Evolutionary conservation across 2,329 filamentous ascomycete species (phyloP).

Genomic region (Rutstroemia sp.): DNA sequence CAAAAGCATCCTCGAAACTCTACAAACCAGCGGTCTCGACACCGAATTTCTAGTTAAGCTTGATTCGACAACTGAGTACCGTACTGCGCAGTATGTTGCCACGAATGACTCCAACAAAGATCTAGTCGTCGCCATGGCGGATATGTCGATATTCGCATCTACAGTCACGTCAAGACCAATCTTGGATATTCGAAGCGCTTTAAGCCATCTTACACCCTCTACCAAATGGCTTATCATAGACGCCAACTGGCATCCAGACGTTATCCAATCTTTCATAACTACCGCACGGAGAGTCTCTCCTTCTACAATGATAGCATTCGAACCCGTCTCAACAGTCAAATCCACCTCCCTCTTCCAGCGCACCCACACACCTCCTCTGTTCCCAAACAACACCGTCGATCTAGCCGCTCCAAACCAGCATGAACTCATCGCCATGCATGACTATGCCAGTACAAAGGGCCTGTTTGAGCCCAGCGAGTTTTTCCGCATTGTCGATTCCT

Average conservation of each 20-base stretch:
- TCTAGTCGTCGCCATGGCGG: slow-evolving; percentile 87
- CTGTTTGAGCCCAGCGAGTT: slow-evolving; percentile 65
- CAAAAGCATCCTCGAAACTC: slow-evolving; percentile 58
- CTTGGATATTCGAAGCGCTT: neutral
- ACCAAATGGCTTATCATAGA: slow-evolving; percentile 74
- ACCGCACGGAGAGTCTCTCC: slow-evolving; percentile 27
- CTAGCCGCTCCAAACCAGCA: slow-evolving; percentile 76
- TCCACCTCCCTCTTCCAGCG: slow-evolving; percentile 55
- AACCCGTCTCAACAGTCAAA: slow-evolving; percentile 84
- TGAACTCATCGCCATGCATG: slow-evolving; percentile 75
- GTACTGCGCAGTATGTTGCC: slow-evolving; percentile 87
- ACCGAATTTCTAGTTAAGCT: slow-evolving; percentile 45
- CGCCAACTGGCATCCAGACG: slow-evolving; percentile 69
- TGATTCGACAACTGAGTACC: slow-evolving; percentile 19
- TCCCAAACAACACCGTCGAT: slow-evolving; percentile 56
- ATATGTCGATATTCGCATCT: slow-evolving; percentile 60
- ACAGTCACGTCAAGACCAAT: slow-evolving; percentile 36
- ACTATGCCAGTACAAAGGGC: slow-evolving; percentile 55
- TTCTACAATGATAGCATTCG: slow-evolving; percentile 64
- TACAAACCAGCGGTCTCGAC: slow-evolving; percentile 58
- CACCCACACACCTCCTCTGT: slow-evolving; percentile 31
- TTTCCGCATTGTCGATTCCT: slow-evolving; percentile 73
- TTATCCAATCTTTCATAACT: slow-evolving; percentile 59
- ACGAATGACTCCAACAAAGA: slow-evolving; percentile 80
- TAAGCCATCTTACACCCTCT: neutral